Base-by-base conservation (phyloP, 352 stramenopile genomes). In the Pythium myriotylum region DNA sequence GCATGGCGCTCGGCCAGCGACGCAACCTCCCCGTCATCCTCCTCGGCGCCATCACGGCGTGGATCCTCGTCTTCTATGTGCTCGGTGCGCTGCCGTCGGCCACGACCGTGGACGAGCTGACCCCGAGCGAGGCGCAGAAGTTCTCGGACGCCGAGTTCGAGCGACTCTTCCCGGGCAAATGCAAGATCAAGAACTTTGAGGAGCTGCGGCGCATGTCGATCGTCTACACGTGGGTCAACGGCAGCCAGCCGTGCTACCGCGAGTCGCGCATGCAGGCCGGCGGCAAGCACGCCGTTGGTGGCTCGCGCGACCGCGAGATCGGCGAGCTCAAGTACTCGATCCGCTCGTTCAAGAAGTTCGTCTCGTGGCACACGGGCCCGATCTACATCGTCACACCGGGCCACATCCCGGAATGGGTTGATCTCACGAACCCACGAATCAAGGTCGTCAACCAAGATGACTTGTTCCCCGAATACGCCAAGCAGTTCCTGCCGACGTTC, bases 141-240 rank as follows among this genome's bases (percentile, higher is more conserved):
- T 78, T 75, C 40, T 77, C 77, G 55, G 59, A 73, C 56, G 60
- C 56, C 3, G 73, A 81, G 56, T 74, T 91, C 29, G 67, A 81
- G 45, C 65, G 84, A 27, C 59, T 88, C 52, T 95, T 84, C 73
- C 84, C 80, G 0, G 83, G 76, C 46, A 74, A 91, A 61, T 95
- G 86, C 71, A 74, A 80, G 54, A 93, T 95, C 67, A 86, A 90
- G 65, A 94, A 94, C 76, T 93, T 91, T 57, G 84, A 96, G 49
- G 61, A 81, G 52, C 56, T 96, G 46, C 84, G 85, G 4, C 87
- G 83, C 67, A 90, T 92, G 80, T 89, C 82, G 40, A 93, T 96
- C 59, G 87, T 95, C 43, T 95, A 95, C 78, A 95, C 84, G 74
- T 95, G 84, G 87, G 85, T 94, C 20, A 96, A 96, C 62, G 87